Base-by-base conservation (phyloP, 192 early-diverging fungal genomes). In the Entrophospora sp. region DNA sequence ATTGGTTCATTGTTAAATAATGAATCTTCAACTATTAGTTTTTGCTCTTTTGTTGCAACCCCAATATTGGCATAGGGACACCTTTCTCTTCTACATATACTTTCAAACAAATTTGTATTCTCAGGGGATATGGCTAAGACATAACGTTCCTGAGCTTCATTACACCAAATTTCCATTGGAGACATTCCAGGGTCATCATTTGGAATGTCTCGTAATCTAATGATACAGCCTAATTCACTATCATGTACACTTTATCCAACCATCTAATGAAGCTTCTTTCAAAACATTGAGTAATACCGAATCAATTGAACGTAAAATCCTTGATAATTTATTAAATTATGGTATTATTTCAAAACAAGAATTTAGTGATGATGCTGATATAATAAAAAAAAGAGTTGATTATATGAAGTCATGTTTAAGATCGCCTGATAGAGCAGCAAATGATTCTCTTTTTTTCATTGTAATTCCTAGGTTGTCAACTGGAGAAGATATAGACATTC, bases 121-220 rank as follows among this genome's bases (percentile, higher is more conserved):
- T 86, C 82, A 1, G 87, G 82, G 36, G 72, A 59, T 3, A 99
- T 87, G 1, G 96, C 96, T 60, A 96, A 75, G n/a, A 99, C 97
- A 68, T 98, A 99, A 53, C 97, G 88, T 74, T 99, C 97, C 76
- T 99, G 97, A 42, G 91, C 86, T 77, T 99, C 97, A 45, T 99
- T 99, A 79, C 97, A 99, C 97, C 97, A 99, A 46, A 99, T 96
- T 73, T 98, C 97, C 97, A 99, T 97, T n/a, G 97, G 97, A 49
- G 91, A 93, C 90, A 99, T 89, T 52, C 87, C 75, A 10, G 85
- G 80, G 66, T 99, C 97, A 68, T 91, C 95, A 62, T 83, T 87
- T 22, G 90, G 93, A 49, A 99, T 87, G 36, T 90, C 84, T 35
- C 96, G 90, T 31, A 99, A 74, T 79, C 97, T 87, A 73, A 99